phyloP scores from a whole-genome alignment of 2,329 filamentous ascomycete species.

The Parasarocladium wereldwijsianum region DNA sequence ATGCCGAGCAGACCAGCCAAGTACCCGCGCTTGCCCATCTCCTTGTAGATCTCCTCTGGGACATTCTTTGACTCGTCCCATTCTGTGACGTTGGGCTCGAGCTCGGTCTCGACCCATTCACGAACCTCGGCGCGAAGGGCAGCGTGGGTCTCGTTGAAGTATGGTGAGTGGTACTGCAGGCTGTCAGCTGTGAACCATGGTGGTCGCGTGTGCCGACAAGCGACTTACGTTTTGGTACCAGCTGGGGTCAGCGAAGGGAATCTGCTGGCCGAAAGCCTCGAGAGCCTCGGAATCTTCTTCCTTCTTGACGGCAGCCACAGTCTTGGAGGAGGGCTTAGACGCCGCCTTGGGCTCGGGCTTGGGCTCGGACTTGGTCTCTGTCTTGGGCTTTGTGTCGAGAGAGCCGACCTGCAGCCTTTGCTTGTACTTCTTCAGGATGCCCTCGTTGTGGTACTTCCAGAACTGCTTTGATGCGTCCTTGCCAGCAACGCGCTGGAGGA shows the following conservation, averaged over 20 bases:
- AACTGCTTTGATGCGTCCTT: slow-evolving; percentile 55
- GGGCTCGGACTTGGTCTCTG: slow-evolving; percentile 34
- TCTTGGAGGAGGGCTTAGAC: slow-evolving; percentile 19
- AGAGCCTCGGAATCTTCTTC: slow-evolving; percentile 53
- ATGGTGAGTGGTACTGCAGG: slow-evolving; percentile 80
- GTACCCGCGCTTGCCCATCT: slow-evolving; percentile 87
- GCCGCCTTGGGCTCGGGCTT: slow-evolving; percentile 21
- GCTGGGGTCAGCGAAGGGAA: slow-evolving; percentile 81
- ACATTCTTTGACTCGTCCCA: slow-evolving; percentile 95
- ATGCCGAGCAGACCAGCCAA: slow-evolving; percentile 82
- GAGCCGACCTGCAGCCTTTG: slow-evolving; percentile 68
- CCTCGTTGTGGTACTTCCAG: slow-evolving; percentile 71
- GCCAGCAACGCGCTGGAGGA: slow-evolving; percentile 46
- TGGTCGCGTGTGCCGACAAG: not conserved
- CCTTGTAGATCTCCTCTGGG: slow-evolving; percentile 79
- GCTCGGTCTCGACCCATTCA: slow-evolving; percentile 77
- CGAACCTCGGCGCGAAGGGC: slow-evolving; percentile 83
- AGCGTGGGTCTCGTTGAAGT: slow-evolving; percentile 89
- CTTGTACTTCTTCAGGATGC: slow-evolving; percentile 77
- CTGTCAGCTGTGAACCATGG: not conserved
- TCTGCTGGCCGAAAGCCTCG: slow-evolving; percentile 71
- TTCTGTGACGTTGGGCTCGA: slow-evolving; percentile 84
- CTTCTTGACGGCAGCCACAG: slow-evolving; percentile 25
- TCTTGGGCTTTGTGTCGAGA: slow-evolving; percentile 71
- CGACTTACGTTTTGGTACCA: slow-evolving; percentile 83